Evolutionary conservation across 306 rosid genomes (phyloP), one percentile per base, ranked within the genome.

Genomic region (Oemleria cerasiformis): DNA sequence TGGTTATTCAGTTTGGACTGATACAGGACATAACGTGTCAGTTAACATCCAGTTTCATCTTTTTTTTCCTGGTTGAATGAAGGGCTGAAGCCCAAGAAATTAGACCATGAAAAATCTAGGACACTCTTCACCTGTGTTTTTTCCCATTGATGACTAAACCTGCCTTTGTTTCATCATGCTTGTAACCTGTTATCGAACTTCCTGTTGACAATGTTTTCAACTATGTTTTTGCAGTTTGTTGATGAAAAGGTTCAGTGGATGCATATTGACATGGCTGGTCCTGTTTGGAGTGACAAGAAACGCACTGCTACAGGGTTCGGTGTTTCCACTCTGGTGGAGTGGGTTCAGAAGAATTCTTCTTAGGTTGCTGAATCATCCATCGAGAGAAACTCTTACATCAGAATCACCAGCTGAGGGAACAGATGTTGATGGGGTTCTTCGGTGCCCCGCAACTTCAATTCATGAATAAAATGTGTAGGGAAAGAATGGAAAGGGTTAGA

Each of bases 211-310:
- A 11, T 13, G 16, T 39, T 59, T 20, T 34, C 14, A 58, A 48
- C 68, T 65, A 59, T 56, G 79, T 11, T 70, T 78, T 69, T 79
- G 79, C 81, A 95, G 99, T 95, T 89, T 84, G 97, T 91, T 72
- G 97, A 95, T 80, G 99, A 95, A 73, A 95, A 95, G 79, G 92
- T 95, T 71, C 88, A 91, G 19, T 91, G 99, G 99, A 79, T 91
- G 96, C 99, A 95, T 72, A 88, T 95, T 57, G 99, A 95, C 87
- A 55, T 95, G 76, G 96, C 97, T 47, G 99, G 99, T 44, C 97
- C 97, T 1, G 99, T 86, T 56, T 84, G 87, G 88, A 91, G 70
- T 41, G 96, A 95, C 21, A 89, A 95, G 88, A 88, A 86, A 74
- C 86, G 78, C 8, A 21, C 86, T 0, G 97, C 93, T 1, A 95